Conservation (phyloP, 176 grass and related monocot genomes). For the Oryza coarctata region DNA sequence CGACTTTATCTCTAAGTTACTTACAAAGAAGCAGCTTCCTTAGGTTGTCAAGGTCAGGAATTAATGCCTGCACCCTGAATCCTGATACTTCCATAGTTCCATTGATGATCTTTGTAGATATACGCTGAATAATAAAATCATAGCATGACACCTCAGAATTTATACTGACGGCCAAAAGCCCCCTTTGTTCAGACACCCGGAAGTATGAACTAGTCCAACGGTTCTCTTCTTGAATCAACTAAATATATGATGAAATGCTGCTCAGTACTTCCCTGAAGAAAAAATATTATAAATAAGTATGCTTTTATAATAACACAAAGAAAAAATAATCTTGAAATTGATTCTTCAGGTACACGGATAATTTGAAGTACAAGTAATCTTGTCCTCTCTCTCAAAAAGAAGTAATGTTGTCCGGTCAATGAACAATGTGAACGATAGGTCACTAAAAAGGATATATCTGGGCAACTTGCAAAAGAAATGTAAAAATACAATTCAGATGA, state of each 20-base stretch:
- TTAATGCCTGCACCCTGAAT: too few relatives aligned
- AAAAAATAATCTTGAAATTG: neutral
- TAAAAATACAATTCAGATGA: neutral
- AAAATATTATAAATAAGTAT: neutral
- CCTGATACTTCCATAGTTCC: too few relatives aligned
- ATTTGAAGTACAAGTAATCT: neutral
- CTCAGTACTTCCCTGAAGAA: neutral
- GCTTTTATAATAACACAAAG: neutral
- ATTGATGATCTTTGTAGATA: too few relatives aligned
- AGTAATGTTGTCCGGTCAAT: neutral
- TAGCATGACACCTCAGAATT: too few relatives aligned
- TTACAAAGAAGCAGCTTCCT: too few relatives aligned
- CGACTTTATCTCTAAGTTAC: too few relatives aligned
- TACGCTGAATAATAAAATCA: too few relatives aligned
- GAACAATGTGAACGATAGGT: neutral
- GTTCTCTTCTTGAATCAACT: too few relatives aligned
- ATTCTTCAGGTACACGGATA: neutral
- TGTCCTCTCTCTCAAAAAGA: neutral
- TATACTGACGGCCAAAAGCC: too few relatives aligned
- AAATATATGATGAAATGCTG: neutral
- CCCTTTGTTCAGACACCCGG: too few relatives aligned
- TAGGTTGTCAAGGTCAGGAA: too few relatives aligned
- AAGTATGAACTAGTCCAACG: neutral
- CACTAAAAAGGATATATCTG: neutral
- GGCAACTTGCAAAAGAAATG: neutral